Base-by-base conservation (phyloP, 345 rosid genomes). In the Rhizophora mangle region DNA sequence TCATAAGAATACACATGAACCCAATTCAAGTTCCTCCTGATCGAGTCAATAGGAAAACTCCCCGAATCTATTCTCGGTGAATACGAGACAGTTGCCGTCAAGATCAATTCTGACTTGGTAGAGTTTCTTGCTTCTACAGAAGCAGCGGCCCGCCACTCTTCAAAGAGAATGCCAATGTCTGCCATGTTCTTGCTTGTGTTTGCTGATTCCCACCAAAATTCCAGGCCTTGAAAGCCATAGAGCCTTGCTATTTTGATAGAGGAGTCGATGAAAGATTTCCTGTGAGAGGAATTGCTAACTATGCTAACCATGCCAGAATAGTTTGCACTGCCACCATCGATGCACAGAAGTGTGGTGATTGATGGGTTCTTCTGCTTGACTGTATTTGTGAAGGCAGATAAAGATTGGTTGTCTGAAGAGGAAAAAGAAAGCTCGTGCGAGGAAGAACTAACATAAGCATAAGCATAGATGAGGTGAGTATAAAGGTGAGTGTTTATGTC, bases 161-260 rank as follows among this genome's bases (percentile, higher is more conserved):
- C 62, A 8, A 69, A 49, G 10, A 78, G 52, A 8, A 51, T 16
- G 24, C 24, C 24, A 0, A 24, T 24, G 24, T 24, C 24, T 3
- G n/a, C 55, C 55, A 51, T 16, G 55, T 51, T n/a, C 13, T 5
- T 19, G 51, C 47, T 61, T 24, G 60, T 53, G 49, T 62, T 74
- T 49, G 70, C 72, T 29, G 36, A 55, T 21, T 71, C 6, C 75
- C 83, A 72, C 15, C 6, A 53, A 11, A 76, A 52, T 51, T 79
- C 83, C 21, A 82, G 7, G 19, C 85, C 85, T 32, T 72, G 20
- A 31, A 79, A 79, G 22, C 77, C 79, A 27, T 24, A 24, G 24
- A 24, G 32, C 73, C 82, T 73, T n/a, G 80, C 75, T 30, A 71
- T 59, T 57, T 32, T 63, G 9, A 79, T 76, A 0, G 85, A 73